phyloP scores from a whole-genome alignment of 306 rosid genomes.

The Pyrus pyrifolia region DNA sequence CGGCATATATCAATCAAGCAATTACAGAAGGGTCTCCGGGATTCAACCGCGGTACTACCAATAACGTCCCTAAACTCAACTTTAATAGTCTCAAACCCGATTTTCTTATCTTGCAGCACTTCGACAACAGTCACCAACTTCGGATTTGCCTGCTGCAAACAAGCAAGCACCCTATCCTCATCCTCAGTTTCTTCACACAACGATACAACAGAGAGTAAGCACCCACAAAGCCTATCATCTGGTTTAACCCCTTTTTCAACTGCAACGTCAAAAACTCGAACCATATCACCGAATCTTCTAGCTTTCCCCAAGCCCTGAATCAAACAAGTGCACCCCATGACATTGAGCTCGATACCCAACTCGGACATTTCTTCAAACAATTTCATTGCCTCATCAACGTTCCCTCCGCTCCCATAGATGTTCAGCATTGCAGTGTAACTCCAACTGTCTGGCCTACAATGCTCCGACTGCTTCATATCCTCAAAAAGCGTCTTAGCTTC shows the following conservation, averaged over 20 bases:
- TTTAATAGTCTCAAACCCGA: slow-evolving; percentile 53
- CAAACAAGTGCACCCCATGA: slow-evolving; percentile 93
- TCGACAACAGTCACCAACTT: slow-evolving; percentile 51
- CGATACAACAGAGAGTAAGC: slow-evolving; percentile 67
- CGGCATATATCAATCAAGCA: slow-evolving; percentile 89
- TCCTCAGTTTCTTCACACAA: slow-evolving; percentile 45
- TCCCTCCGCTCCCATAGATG: slow-evolving; percentile 75
- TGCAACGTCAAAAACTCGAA: slow-evolving; percentile 45
- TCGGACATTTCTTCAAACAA: slow-evolving; percentile 73
- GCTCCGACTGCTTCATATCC: slow-evolving; percentile 67
- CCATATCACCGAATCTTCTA: slow-evolving; percentile 52
- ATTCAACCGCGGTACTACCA: slow-evolving; percentile 45
- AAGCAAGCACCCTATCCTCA: slow-evolving; percentile 53
- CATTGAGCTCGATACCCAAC: slow-evolving; percentile 60
- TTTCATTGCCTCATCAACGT: slow-evolving; percentile 57
- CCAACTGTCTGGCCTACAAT: slow-evolving; percentile 65
- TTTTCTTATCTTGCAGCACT: slow-evolving; percentile 40
- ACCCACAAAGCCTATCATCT: slow-evolving; percentile 78
- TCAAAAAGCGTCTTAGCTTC: slow-evolving; percentile 76
- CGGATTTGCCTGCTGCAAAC: slow-evolving; percentile 68
- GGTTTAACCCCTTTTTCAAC: slow-evolving; percentile 62
- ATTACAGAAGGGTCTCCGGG: slow-evolving; percentile 87
- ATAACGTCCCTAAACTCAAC: slow-evolving; percentile 58
- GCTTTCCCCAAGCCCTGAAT: slow-evolving; percentile 89
- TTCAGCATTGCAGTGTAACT: slow-evolving; percentile 95